Evolutionary conservation across 495 filamentous ascomycete genomes (phyloP).

Genomic region (Xylaria telfairii): DNA sequence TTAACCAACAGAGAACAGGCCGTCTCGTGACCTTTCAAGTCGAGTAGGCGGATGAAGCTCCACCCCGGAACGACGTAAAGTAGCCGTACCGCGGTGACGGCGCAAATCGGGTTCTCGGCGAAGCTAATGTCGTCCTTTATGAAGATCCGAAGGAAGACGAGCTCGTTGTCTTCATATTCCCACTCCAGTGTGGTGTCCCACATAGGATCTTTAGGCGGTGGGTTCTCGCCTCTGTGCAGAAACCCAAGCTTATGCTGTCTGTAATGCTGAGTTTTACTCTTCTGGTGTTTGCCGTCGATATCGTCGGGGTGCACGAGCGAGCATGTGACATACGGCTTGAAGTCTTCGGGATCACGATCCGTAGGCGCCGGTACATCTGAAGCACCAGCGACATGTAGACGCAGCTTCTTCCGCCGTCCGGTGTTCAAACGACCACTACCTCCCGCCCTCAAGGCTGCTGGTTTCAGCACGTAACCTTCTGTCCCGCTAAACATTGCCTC

Average conservation of each 20-base stretch:
- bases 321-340: conserved; percentile 62
- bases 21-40: conserved; percentile 59
- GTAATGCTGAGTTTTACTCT: conserved; percentile 58
- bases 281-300: conserved; percentile 44
- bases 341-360: conserved; percentile 41
- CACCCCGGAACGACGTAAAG: conserved; percentile 56
- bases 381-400: conserved; percentile 56
- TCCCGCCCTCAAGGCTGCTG: conserved; percentile 51
- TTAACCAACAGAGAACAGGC: conserved; percentile 56
- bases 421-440: conserved; percentile 48
- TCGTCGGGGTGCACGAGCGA: conserved; percentile 53
- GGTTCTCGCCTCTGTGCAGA: conserved; percentile 50
- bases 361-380: conserved; percentile 53
- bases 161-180: conserved; percentile 61
- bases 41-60: conserved; percentile 60
- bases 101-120: conserved; percentile 54
- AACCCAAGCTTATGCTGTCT: conserved; percentile 52
- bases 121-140: conserved; percentile 62
- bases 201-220: conserved; percentile 51
- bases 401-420: conserved; percentile 42
- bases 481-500: conserved; percentile 61
- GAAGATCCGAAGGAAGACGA: conserved; percentile 58
- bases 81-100: conserved; percentile 54
- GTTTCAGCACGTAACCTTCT: conserved; percentile 62
- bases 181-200: conserved; percentile 61